Percentiles rank a stretch among this genome's conserved stretches.
Evolutionary conservation across 2,329 filamentous ascomycete genomes (phyloP).

Genomic region (Colletotrichum zoysiae): DNA sequence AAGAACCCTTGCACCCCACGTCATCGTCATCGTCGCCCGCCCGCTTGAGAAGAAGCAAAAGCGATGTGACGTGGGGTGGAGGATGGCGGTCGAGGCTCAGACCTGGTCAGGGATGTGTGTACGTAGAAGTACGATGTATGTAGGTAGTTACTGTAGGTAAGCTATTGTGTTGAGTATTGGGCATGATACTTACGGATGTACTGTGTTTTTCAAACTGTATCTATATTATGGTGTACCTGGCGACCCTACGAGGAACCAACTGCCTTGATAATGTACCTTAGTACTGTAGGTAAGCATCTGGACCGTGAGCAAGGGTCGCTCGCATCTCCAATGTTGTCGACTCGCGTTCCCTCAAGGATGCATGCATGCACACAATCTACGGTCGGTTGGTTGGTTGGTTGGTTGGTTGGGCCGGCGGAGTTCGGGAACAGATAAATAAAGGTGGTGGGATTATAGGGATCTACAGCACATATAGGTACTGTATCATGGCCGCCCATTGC

Average conservation of each 20-base stretch:
- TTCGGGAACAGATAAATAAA: neutral
- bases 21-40: conserved; percentile 35
- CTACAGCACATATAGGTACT: neutral
- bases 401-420: neutral
- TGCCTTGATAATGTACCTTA: no score
- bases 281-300: no score
- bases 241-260: no score
- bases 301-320: conserved; percentile 10
- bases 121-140: neutral
- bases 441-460: neutral
- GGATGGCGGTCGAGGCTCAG: conserved; percentile 17
- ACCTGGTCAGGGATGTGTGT: conserved; percentile 15
- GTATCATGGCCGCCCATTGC: neutral
- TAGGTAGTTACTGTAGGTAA: no score
- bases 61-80: neutral
- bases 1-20: conserved; percentile 30
- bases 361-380: neutral
- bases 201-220: no score
- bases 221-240: no score
- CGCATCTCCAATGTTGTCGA: neutral
- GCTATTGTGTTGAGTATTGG: no score
- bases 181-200: no score
- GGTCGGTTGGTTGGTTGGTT: neutral
- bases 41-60: conserved; percentile 9
- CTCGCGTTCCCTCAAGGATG: conserved; percentile 15